These are phyloP conservation scores for Nannochloropsis salina DNA, from an alignment of 108 stramenopile genomes.

Conservation along the genomic window DNA sequence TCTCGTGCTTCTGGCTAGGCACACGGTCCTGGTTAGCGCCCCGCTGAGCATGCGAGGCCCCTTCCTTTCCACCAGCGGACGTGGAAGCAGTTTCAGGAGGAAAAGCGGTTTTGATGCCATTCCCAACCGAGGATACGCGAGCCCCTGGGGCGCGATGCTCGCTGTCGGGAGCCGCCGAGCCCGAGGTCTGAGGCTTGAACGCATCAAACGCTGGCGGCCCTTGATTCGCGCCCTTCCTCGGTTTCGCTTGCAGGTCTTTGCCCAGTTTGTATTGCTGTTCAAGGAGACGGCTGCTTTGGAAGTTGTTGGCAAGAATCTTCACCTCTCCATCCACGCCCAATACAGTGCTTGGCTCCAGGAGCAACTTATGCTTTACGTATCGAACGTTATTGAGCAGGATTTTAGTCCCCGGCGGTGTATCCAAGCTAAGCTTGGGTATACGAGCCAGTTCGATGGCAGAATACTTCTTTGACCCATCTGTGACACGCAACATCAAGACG, in stretches of 20 bases:
- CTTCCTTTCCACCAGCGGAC: too few species aligned
- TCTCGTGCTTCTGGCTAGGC: too few species aligned
- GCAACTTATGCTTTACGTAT: conserved; percentile 2
- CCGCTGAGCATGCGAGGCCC: too few species aligned
- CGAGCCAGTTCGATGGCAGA: not conserved
- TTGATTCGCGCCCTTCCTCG: not conserved
- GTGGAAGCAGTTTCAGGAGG: too few species aligned
- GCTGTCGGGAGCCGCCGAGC: not conserved
- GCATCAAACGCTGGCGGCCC: conserved; percentile 6
- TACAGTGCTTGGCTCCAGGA: not conserved
- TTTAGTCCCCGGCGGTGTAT: conserved; percentile 5
- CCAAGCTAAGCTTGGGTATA: not conserved
- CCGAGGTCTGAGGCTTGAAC: not conserved
- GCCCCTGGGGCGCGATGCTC: not conserved
- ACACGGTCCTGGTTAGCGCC: too few species aligned
- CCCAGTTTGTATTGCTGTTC: not conserved
- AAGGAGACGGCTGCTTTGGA: conserved; percentile 6
- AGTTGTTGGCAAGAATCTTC: not conserved
- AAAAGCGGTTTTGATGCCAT: too few species aligned
- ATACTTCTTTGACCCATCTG: not conserved
- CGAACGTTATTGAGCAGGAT: not conserved
- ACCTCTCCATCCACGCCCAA: not conserved
- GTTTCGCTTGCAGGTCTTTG: not conserved
- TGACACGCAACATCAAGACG: not conserved
- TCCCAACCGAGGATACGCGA: too few species aligned